These are phyloP conservation scores for Linnemannia schmuckeri DNA, from an alignment of 192 early-diverging fungal genomes.

Conservation along the genomic window DNA sequence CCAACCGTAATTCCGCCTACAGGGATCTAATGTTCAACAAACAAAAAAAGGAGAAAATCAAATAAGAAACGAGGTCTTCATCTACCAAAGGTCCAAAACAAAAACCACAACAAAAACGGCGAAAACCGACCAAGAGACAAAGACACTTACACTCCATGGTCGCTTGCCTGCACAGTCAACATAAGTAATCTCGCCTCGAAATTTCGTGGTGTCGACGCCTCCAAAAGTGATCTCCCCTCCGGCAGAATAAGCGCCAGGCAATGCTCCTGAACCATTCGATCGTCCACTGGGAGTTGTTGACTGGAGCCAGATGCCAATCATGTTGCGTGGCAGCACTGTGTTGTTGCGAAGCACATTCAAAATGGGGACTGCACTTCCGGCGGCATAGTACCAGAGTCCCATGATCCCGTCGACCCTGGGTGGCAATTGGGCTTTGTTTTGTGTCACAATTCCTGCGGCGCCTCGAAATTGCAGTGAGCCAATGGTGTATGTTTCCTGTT, in stretches of 20 bases:
- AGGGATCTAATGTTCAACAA: slow-evolving; percentile 16
- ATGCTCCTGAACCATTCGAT: neutral
- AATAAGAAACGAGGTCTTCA: too few relatives aligned
- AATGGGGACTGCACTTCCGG: slow-evolving; percentile 4
- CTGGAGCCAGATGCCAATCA: slow-evolving; percentile 33
- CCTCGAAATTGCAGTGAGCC: slow-evolving; percentile 22
- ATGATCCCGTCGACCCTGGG: slow-evolving; percentile 34
- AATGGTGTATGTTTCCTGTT: slow-evolving; percentile 34
- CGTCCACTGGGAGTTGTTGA: neutral
- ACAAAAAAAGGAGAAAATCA: neutral
- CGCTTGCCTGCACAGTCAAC: slow-evolving; percentile 20
- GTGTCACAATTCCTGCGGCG: slow-evolving; percentile 22
- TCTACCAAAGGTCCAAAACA: too few relatives aligned
- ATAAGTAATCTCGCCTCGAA: slow-evolving; percentile 22
- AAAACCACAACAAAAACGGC: neutral
- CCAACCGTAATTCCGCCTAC: slow-evolving; percentile 25
- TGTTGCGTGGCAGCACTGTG: slow-evolving; percentile 8
- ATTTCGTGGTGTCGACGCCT: slow-evolving; percentile 32
- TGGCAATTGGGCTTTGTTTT: slow-evolving; percentile 7
- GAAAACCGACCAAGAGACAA: neutral
- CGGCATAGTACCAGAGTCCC: slow-evolving; percentile 33
- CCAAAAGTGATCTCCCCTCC: slow-evolving; percentile 54
- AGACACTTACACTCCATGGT: slow-evolving; percentile 35
- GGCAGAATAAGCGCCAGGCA: neutral
- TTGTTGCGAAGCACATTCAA: slow-evolving; percentile 29